Evolutionary conservation across 108 stramenopile genomes (phyloP), one percentile per base, ranked within the genome.

Genomic region (Pseudonitzschia pungens): DNA sequence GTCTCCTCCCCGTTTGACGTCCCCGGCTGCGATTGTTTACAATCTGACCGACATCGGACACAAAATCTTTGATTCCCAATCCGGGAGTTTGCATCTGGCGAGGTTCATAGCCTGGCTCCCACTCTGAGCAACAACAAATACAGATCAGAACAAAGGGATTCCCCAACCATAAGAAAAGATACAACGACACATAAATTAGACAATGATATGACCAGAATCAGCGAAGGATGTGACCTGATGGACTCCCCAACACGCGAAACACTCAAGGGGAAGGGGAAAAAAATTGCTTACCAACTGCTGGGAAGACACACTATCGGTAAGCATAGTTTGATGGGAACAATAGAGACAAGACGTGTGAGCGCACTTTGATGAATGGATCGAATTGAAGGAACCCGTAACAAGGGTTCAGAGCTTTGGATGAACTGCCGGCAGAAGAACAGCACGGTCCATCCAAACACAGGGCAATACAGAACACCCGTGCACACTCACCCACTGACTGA

Each of bases 11-110:
- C 78, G 70, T 84, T 75, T 67, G 27, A 58, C 24, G 16, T 52
- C 74, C 63, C 73, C 81, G 42, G 76, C 77, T 72, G 64, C 65
- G 50, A 62, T 72, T 64, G 40, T 48, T 44, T 74, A 84, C 78
- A 50, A 89, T 85, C 27, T 75, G 73, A 21, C 81, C 78, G 1
- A 92, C 84, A 75, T 92, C 92, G 8, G 70, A 74, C 28, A 86
- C 89, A 74, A 93, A 93, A 75, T 93, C 92, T 57, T 79, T 73
- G 52, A 93, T 79, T 20, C 84, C 92, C 52, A 93, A 75, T 16
- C 86, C 87, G 43, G 79, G 69, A 27, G 72, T 65, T 21, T 75
- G 69, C 27, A 44, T 58, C 51, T 84, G 74, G 56, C 87, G 71
- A 28, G 83, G 55, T 58, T 86, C 68, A 71, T 96, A 96, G 20